Percentiles rank a stretch among this genome's conserved stretches.
Evolutionary conservation across 106 monocot species (phyloP).

Genomic region (Alisma plantagoaquatica): DNA sequence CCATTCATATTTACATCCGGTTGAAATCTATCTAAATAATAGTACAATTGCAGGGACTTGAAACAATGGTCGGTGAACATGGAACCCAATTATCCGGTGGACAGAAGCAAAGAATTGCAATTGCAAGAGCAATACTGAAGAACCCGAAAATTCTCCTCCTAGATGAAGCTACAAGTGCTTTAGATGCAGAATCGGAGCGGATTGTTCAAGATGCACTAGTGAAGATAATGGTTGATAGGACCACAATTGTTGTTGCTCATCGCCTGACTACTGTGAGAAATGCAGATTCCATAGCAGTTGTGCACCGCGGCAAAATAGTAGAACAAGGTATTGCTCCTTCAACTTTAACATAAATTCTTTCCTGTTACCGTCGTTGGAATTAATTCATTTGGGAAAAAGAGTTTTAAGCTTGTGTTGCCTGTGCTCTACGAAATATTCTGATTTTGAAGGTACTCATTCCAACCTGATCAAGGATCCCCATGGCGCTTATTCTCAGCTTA

Average conservation of each 20-base stretch:
- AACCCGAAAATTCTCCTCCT: constrained; percentile 71
- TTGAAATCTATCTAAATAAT: too few species aligned
- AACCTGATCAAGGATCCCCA: constrained; percentile 42
- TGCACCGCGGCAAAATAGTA: constrained; percentile 49
- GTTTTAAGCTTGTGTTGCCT: too few species aligned
- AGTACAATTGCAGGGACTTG: constrained; percentile 65
- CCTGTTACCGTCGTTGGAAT: too few species aligned
- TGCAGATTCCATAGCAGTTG: constrained; percentile 62
- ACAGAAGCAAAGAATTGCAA: constrained; percentile 83
- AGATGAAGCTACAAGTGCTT: constrained; percentile 81
- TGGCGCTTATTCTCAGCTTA: constrained; percentile 70
- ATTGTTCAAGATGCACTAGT: constrained; percentile 72
- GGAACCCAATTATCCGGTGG: constrained; percentile 77
- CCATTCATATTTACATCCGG: too few species aligned
- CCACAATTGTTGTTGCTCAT: constrained; percentile 79
- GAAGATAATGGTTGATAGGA: constrained; percentile 58
- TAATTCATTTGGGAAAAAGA: too few species aligned
- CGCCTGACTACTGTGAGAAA: constrained; percentile 62
- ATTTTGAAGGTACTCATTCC: constrained; percentile 37
- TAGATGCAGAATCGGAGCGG: constrained; percentile 73
- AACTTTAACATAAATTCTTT: too few species aligned
- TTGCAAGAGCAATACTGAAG: constrained; percentile 72
- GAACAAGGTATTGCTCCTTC: too few species aligned
- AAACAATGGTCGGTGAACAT: constrained; percentile 76
- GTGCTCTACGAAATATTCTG: too few species aligned